Evolutionary conservation across 768 basidiomycete species (phyloP).

Genomic region (Hygrophorus pudorinus): DNA sequence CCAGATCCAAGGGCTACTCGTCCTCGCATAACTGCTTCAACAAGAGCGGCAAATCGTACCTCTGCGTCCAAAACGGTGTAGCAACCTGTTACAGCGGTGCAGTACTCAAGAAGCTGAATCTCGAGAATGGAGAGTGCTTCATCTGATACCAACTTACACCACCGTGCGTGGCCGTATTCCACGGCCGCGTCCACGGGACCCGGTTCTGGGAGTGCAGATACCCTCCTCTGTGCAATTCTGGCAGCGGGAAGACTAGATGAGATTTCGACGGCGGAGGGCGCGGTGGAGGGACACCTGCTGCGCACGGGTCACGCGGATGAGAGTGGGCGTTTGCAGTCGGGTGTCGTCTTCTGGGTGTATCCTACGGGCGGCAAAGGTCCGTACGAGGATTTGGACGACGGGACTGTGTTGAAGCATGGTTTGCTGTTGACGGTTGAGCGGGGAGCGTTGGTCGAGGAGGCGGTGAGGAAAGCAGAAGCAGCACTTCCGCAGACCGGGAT

Average conservation of each 20-base stretch:
- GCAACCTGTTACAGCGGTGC: too few species aligned
- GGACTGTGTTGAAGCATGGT: constrained; percentile 5
- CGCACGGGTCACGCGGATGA: constrained; percentile 1
- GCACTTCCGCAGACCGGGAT: neutral
- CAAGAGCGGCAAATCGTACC: too few species aligned
- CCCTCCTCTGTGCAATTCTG: constrained; percentile 4
- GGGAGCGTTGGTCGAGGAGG: constrained; percentile 4
- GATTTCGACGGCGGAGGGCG: constrained; percentile 4
- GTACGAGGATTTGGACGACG: constrained; percentile 3
- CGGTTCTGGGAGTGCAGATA: neutral
- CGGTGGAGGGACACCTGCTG: neutral
- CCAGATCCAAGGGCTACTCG: too few species aligned
- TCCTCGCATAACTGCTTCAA: too few species aligned
- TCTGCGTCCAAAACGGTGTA: too few species aligned
- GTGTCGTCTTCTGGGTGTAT: constrained; percentile 8
- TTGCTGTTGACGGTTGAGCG: constrained; percentile 6
- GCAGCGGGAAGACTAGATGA: constrained; percentile 6
- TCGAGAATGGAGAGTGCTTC: too few species aligned
- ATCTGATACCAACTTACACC: too few species aligned
- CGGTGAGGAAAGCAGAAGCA: neutral
- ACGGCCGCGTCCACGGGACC: neutral
- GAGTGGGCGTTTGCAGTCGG: neutral
- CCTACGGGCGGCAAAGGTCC: constrained; percentile 6
- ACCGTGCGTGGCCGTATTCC: neutral
- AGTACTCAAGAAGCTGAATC: too few species aligned